Evolutionary conservation across 768 basidiomycete species (phyloP).

Genomic region (Collybia mongolica): DNA sequence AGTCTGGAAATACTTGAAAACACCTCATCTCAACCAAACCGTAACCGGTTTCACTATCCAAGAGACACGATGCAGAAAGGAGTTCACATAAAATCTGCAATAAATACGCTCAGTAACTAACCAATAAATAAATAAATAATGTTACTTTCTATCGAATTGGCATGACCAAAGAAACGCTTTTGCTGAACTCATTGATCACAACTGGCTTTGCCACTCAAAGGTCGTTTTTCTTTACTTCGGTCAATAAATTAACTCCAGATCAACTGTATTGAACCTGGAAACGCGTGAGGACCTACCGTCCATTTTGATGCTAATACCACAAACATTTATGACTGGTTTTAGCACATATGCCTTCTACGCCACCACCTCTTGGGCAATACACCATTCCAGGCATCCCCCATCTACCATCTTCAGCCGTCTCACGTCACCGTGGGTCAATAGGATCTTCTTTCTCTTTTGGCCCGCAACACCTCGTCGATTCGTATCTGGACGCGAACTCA

Average conservation of each 20-base stretch:
- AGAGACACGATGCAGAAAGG: constrained; percentile 18
- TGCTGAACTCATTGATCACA: no score
- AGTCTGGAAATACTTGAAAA: constrained; percentile 18
- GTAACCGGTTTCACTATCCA: constrained; percentile 2
- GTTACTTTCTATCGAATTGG: no score
- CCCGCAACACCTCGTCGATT: constrained; percentile 72
- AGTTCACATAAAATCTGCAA: neutral
- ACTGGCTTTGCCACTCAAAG: neutral
- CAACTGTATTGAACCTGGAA: no score
- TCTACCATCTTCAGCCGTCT: constrained; percentile 52
- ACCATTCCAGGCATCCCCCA: constrained; percentile 46
- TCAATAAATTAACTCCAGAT: no score
- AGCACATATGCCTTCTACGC: constrained; percentile 40
- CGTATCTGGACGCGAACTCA: constrained; percentile 63
- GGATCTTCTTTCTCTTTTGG: constrained; percentile 84
- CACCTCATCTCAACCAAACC: neutral
- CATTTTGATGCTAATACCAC: neutral
- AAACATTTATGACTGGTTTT: neutral
- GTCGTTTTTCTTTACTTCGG: no score
- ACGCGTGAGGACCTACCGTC: no score
- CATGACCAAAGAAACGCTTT: no score
- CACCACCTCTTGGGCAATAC: constrained; percentile 45
- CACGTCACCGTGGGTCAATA: constrained; percentile 66
- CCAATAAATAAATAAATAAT: constrained; percentile 1
- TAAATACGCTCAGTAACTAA: neutral